Conservation (phyloP, 2,329 filamentous ascomycete genomes). For the Sporothrix globosa region DNA sequence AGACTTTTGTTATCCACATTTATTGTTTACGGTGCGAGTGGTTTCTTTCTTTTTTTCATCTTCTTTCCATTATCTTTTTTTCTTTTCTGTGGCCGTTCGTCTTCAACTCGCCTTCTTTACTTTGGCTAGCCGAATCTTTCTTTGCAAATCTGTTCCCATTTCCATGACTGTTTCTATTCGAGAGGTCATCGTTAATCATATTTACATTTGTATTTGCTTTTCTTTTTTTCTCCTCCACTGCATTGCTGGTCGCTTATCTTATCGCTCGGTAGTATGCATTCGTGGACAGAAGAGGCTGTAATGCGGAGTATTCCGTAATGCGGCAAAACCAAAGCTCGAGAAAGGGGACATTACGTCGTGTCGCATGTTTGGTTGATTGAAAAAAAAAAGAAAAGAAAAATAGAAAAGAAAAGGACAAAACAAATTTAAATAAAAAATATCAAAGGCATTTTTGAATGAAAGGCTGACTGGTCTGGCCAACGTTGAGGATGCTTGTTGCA, state of each 20-base stretch:
- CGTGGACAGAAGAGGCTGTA: conserved; percentile 1
- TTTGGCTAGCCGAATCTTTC: too few relatives aligned
- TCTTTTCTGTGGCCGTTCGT: neutral
- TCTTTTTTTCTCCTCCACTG: neutral
- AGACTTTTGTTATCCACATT: conserved; percentile 23
- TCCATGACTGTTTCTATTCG: too few relatives aligned
- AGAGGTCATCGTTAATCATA: neutral
- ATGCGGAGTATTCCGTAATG: neutral
- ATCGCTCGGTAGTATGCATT: conserved; percentile 16
- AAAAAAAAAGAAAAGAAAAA: too few relatives aligned
- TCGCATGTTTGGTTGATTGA: neutral
- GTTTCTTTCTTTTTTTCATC: neutral
- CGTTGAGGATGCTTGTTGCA: neutral
- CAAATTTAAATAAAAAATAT: neutral
- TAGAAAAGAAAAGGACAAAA: neutral
- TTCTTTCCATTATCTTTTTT: neutral
- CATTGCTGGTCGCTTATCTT: conserved; percentile 6
- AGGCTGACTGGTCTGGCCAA: neutral
- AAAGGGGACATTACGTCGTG: neutral
- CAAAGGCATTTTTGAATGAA: neutral
- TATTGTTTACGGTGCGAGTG: conserved; percentile 9
- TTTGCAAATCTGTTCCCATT: neutral
- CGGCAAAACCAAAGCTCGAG: conserved; percentile 1
- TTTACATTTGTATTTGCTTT: neutral
- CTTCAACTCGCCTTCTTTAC: neutral